Conservation (phyloP, 2,329 filamentous ascomycete species). For the Hypoxylon sp. region DNA sequence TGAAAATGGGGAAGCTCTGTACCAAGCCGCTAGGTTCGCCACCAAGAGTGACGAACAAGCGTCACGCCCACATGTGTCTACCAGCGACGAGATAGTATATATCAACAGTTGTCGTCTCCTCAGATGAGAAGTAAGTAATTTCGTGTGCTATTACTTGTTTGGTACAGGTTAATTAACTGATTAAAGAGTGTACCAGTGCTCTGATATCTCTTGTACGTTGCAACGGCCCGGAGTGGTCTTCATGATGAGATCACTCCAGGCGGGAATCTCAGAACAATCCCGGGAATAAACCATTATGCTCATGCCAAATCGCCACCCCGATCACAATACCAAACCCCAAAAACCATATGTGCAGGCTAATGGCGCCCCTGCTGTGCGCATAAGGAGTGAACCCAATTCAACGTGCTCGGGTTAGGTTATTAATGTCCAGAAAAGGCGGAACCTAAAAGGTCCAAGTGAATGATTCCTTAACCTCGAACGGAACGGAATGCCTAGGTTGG, state of each 20-base stretch:
- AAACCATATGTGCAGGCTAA: conserved; percentile 19
- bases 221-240: conserved; percentile 6
- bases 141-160: conserved; percentile 28
- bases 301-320: conserved; percentile 28
- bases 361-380: conserved; percentile 15
- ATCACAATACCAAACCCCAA: conserved; percentile 25
- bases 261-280: conserved; percentile 23
- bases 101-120: conserved; percentile 7
- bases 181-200: conserved; percentile 36
- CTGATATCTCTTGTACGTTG: conserved; percentile 33
- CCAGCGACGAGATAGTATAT: neutral
- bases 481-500: conserved; percentile 57
- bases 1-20: neutral
- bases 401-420: conserved; percentile 2
- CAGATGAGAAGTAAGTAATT: conserved; percentile 25
- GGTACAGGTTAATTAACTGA: conserved; percentile 7
- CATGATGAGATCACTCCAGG: conserved; percentile 10
- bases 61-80: neutral
- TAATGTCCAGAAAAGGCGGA: neutral
- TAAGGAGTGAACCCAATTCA: conserved; percentile 29
- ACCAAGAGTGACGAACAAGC: neutral
- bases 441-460: conserved; percentile 75
- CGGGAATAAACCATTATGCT: conserved; percentile 29
- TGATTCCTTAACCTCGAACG: conserved; percentile 72
- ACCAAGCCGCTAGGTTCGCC: neutral